A percentile compares a stretch with the other conserved stretches of the same genome.
Conservation (phyloP, 352 stramenopile genomes). For the Globisporangium perplexum region DNA sequence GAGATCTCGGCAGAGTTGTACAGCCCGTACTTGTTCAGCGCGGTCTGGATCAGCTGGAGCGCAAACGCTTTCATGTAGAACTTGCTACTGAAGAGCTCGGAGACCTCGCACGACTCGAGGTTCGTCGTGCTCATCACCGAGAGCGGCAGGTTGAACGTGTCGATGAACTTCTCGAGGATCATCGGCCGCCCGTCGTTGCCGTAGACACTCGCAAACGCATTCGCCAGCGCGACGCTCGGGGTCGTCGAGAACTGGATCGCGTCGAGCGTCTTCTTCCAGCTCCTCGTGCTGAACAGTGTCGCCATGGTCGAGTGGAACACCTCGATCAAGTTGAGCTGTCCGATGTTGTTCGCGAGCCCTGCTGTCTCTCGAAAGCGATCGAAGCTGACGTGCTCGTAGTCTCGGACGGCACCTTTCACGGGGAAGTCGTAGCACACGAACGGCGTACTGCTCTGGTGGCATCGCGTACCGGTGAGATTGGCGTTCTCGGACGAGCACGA, state of each 20-base stretch:
- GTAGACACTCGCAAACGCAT: slow-evolving; percentile 21
- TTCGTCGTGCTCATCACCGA: slow-evolving; percentile 14
- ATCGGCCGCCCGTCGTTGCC: slow-evolving; percentile 13
- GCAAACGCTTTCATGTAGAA: slow-evolving; percentile 29
- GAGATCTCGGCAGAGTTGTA: not conserved
- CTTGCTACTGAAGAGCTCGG: slow-evolving; percentile 11
- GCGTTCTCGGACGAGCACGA: slow-evolving; percentile 17
- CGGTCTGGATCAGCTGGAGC: slow-evolving; percentile 20
- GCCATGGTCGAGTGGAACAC: slow-evolving; percentile 24
- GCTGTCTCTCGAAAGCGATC: slow-evolving; percentile 9
- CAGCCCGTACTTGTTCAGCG: slow-evolving; percentile 12
- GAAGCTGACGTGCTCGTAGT: slow-evolving; percentile 13
- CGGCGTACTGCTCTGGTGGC: slow-evolving; percentile 18
- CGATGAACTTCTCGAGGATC: slow-evolving; percentile 14
- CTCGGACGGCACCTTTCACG: slow-evolving; percentile 14
- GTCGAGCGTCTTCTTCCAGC: slow-evolving; percentile 26
- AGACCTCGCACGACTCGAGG: slow-evolving; percentile 23
- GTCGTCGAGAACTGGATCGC: slow-evolving; percentile 13
- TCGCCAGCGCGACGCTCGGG: slow-evolving; percentile 11
- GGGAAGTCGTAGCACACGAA: slow-evolving; percentile 26
- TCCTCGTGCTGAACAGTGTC: slow-evolving; percentile 20
- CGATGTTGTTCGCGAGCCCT: slow-evolving; percentile 23
- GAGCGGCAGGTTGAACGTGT: slow-evolving; percentile 5
- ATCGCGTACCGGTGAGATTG: slow-evolving; percentile 18
- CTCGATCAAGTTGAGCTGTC: slow-evolving; percentile 21